Evolutionary conservation across 208 protist genomes (phyloP).

Genomic region (Leishmania braziliensis): DNA sequence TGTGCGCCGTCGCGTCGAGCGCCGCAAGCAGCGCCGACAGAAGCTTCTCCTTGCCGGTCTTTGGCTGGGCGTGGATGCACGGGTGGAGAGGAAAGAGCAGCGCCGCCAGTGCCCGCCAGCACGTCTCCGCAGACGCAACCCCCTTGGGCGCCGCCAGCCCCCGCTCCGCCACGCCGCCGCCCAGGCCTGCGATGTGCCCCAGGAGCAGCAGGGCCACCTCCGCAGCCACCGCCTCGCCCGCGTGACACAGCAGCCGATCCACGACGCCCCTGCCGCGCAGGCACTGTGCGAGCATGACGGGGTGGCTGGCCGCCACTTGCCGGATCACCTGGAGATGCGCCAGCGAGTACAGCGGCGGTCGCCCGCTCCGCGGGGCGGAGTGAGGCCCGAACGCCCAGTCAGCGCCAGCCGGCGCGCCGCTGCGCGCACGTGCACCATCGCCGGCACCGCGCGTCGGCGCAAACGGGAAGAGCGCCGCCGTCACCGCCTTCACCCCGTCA

Average conservation of each 20-base stretch:
- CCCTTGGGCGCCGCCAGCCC: neutral
- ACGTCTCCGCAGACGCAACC: slow-evolving; percentile 14
- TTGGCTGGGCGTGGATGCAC: slow-evolving; percentile 30
- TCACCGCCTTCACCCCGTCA: slow-evolving; percentile 45
- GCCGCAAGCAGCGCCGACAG: slow-evolving; percentile 37
- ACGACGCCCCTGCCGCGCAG: slow-evolving; percentile 47
- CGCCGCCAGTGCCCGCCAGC: slow-evolving; percentile 54
- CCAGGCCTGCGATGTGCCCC: slow-evolving; percentile 3
- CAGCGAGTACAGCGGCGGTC: slow-evolving; percentile 2
- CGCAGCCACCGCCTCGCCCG: slow-evolving; percentile 21
- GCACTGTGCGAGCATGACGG: slow-evolving; percentile 50
- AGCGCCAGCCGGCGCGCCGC: neutral
- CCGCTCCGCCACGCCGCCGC: neutral
- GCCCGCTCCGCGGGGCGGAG: neutral
- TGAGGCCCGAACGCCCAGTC: neutral
- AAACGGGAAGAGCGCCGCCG: slow-evolving; percentile 32
- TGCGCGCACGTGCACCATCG: neutral
- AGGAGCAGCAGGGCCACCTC: slow-evolving; percentile 35
- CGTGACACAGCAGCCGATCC: slow-evolving; percentile 52
- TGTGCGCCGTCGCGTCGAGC: slow-evolving; percentile 14
- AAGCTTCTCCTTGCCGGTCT: slow-evolving; percentile 44
- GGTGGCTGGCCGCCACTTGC: slow-evolving; percentile 11
- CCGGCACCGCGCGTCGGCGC: neutral
- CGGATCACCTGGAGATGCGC: slow-evolving; percentile 14
- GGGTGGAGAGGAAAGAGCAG: slow-evolving; percentile 44